phyloP scores from a whole-genome alignment of 2,329 filamentous ascomycete species.

The Colletotrichum lini region DNA sequence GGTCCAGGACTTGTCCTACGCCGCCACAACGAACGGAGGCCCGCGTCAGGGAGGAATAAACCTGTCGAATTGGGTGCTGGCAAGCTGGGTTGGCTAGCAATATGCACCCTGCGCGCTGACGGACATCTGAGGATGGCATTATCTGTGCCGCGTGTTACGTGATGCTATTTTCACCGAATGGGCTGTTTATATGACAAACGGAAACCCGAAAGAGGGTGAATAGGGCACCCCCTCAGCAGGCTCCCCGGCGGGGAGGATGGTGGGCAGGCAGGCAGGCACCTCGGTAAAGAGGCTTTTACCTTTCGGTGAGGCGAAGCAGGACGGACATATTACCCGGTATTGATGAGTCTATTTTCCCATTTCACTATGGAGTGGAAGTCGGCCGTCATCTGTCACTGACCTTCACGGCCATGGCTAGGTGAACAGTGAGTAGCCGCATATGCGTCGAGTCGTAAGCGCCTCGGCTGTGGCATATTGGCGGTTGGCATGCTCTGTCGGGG shows the following conservation, averaged over 20 bases:
- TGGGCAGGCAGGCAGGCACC: neutral
- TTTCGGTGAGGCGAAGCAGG: neutral
- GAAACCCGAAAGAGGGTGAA: slow-evolving; percentile 29
- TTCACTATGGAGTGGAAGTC: neutral
- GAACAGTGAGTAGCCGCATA: neutral
- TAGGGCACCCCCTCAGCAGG: neutral
- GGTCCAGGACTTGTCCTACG: neutral
- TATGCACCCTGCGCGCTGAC: neutral
- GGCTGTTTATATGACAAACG: slow-evolving; percentile 42
- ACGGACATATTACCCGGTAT: no score
- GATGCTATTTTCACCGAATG: slow-evolving; percentile 39
- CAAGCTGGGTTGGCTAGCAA: neutral
- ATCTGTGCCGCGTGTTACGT: slow-evolving; percentile 37
- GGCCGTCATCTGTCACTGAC: neutral
- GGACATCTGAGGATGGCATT: slow-evolving; percentile 28
- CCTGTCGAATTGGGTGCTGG: neutral
- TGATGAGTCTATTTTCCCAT: no score
- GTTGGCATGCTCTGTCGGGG: neutral
- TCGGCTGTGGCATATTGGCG: neutral
- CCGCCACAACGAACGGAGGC: neutral
- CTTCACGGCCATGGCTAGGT: neutral
- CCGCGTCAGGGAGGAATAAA: neutral
- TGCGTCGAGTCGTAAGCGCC: neutral
- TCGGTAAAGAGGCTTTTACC: neutral
- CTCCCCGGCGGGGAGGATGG: slow-evolving; percentile 1